Evolutionary conservation across 352 stramenopile species (phyloP).

Genomic region (Peronosclerospora sorghi): DNA sequence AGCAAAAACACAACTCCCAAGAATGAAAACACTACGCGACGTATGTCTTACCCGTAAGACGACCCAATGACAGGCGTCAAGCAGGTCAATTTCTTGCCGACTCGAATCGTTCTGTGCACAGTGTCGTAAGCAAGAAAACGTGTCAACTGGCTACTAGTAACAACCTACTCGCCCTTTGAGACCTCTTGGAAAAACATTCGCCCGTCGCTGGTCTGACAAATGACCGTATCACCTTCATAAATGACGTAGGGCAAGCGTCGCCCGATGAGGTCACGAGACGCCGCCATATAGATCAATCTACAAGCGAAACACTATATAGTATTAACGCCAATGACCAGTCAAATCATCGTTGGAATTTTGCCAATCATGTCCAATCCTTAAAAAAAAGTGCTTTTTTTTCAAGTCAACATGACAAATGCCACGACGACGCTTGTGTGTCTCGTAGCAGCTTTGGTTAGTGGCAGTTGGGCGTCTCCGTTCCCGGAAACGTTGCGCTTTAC

Average conservation of each 20-base stretch:
- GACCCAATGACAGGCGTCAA: conserved; percentile 67
- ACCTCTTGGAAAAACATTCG: conserved; percentile 79
- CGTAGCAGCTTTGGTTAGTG: not conserved
- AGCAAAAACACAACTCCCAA: too few species aligned
- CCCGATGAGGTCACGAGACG: not conserved
- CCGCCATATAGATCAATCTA: not conserved
- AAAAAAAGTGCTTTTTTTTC: too few species aligned
- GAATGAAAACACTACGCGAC: not conserved
- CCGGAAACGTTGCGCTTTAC: conserved; percentile 8
- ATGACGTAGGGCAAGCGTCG: conserved; percentile 56
- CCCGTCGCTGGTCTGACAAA: conserved; percentile 78
- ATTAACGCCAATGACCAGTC: too few species aligned
- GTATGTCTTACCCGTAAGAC: conserved; percentile 39
- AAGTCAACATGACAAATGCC: too few species aligned
- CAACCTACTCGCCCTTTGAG: conserved; percentile 53
- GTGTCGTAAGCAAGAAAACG: too few species aligned
- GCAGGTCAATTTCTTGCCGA: conserved; percentile 68
- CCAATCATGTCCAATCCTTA: too few species aligned
- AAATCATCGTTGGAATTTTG: too few species aligned
- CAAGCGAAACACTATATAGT: too few species aligned
- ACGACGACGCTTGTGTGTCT: too few species aligned
- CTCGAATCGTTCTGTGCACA: conserved; percentile 39
- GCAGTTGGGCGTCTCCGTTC: conserved; percentile 3
- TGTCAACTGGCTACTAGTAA: not conserved
- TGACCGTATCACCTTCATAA: conserved; percentile 78